phyloP scores from a whole-genome alignment of 371 early-diverging fungal genomes.

The Nematocida sp. region DNA sequence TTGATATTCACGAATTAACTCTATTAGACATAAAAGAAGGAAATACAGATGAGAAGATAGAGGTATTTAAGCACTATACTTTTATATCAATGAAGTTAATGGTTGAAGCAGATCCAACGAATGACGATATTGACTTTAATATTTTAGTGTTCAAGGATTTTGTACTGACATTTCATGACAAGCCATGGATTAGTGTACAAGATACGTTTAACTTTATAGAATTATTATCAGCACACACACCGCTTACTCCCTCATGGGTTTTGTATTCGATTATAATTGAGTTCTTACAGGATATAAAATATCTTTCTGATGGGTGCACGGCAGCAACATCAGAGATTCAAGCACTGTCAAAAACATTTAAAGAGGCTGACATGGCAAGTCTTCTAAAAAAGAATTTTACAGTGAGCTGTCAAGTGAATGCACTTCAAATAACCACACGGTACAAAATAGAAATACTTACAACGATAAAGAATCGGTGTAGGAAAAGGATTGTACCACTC shows the following conservation, averaged over 20 bases:
- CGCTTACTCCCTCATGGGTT: constrained; percentile 66
- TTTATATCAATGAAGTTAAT: constrained; percentile 65
- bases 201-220: constrained; percentile 68
- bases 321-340: constrained; percentile 55
- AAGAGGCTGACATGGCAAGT: constrained; percentile 42
- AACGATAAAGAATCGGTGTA: constrained; percentile 45
- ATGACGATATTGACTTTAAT: constrained; percentile 68
- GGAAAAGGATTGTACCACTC: constrained; percentile 39
- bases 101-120: constrained; percentile 39
- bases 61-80: constrained; percentile 67
- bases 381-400: constrained; percentile 61
- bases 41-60: constrained; percentile 69
- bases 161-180: constrained; percentile 69
- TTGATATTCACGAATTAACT: constrained; percentile 64
- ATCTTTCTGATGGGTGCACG: constrained; percentile 46
- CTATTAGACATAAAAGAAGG: constrained; percentile 66
- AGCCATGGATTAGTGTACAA: constrained; percentile 65
- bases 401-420: constrained; percentile 56
- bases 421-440: constrained; percentile 49
- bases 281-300: constrained; percentile 68
- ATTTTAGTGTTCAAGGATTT: constrained; percentile 68
- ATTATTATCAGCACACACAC: constrained; percentile 61
- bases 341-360: constrained; percentile 48
- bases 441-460: constrained; percentile 64
- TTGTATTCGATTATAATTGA: constrained; percentile 68